A percentile compares a stretch with the other conserved stretches of the same genome.
phyloP scores from a whole-genome alignment of 441 rosid species.

The Pelargonium myrrhifolium region DNA sequence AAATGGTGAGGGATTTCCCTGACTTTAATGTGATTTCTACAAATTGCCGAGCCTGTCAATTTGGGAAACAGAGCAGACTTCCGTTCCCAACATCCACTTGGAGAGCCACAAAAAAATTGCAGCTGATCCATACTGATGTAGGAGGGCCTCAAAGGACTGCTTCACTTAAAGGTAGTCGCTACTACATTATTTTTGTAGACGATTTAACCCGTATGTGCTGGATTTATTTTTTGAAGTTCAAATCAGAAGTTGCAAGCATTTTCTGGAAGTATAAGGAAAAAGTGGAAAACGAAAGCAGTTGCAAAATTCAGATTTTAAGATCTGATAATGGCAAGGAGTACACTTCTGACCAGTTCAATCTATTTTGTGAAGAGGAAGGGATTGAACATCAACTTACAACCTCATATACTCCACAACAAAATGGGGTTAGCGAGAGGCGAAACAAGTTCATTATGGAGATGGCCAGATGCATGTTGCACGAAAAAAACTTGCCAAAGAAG shows the following conservation, averaged over 20 bases:
- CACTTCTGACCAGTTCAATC: neutral
- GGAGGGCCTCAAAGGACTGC: too few relatives aligned
- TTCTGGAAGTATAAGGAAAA: conserved; percentile 16
- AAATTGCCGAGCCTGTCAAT: too few relatives aligned
- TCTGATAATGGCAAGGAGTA: conserved; percentile 21
- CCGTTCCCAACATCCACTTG: too few relatives aligned
- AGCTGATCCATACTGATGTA: too few relatives aligned
- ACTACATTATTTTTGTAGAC: conserved; percentile 14
- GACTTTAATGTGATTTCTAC: too few relatives aligned
- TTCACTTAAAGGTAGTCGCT: too few relatives aligned
- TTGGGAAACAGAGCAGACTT: too few relatives aligned
- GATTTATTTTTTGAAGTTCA: conserved; percentile 14
- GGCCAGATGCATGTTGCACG: conserved; percentile 8
- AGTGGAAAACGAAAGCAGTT: conserved; percentile 12
- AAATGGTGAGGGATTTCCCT: too few relatives aligned
- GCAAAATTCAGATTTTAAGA: conserved; percentile 11
- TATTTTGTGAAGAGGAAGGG: conserved; percentile 1
- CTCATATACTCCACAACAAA: conserved; percentile 18
- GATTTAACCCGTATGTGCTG: conserved; percentile 8
- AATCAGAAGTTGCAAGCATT: conserved; percentile 8
- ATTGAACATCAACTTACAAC: conserved; percentile 19
- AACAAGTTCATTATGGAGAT: conserved; percentile 18
- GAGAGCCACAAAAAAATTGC: too few relatives aligned
- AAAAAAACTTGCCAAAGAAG: neutral
- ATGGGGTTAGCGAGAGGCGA: conserved; percentile 15